These are phyloP conservation scores for Melocanna baccifera DNA, from an alignment of 176 grass and related monocot genomes.

Conservation along the genomic window DNA sequence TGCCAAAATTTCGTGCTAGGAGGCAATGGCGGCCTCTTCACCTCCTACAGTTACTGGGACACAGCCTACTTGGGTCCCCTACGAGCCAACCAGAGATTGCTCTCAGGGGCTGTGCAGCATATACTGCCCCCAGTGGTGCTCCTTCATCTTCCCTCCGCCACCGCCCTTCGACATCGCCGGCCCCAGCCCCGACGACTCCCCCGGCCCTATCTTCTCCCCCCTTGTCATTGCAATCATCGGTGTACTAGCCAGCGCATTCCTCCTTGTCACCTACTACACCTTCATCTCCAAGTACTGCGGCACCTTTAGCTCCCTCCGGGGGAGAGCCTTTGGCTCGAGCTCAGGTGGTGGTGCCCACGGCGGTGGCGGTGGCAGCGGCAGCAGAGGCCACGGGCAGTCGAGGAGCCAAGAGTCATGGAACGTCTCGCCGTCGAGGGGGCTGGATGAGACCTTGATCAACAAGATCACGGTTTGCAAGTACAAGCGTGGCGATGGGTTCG, in stretches of 20 bases:
- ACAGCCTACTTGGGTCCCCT: constrained; percentile 76
- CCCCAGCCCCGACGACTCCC: constrained; percentile 41
- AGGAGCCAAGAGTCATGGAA: constrained; percentile 56
- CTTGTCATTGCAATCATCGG: constrained; percentile 91
- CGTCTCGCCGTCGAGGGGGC: constrained; percentile 43
- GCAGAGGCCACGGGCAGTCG: constrained; percentile 28
- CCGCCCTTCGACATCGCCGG: constrained; percentile 50
- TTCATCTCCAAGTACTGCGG: constrained; percentile 78
- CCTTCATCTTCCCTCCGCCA: constrained; percentile 84
- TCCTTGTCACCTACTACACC: constrained; percentile 85
- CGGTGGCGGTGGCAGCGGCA: background rate
- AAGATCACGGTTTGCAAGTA: constrained; percentile 83
- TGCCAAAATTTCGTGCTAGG: constrained; percentile 3
- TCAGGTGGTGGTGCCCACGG: background rate
- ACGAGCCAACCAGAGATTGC: constrained; percentile 75
- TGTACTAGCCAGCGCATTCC: constrained; percentile 76
- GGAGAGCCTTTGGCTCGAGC: constrained; percentile 19
- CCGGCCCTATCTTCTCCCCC: constrained; percentile 64
- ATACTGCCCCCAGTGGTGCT: constrained; percentile 97
- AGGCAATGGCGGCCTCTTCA: constrained; percentile 49
- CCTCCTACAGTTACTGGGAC: constrained; percentile 4
- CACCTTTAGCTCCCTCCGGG: constrained; percentile 37
- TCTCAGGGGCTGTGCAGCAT: constrained; percentile 86
- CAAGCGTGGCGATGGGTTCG: constrained; percentile 41
- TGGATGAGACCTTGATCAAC: constrained; percentile 66